These are phyloP conservation scores for Wickerhamomyces strasburgensis DNA, from an alignment of 805 yeast species.

Conservation along the genomic window DNA sequence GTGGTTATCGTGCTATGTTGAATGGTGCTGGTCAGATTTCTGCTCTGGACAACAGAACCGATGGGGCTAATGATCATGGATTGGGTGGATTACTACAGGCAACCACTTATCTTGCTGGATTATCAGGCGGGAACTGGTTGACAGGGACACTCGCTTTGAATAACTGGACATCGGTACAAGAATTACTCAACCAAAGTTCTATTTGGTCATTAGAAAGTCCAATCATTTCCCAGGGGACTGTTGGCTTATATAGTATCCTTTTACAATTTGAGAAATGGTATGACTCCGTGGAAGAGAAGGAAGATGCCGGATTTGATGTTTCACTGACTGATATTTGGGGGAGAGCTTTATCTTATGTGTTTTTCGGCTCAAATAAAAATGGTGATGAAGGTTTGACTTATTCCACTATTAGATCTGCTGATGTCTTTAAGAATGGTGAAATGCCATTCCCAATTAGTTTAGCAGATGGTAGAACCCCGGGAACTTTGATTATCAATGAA, in stretches of 20 bases:
- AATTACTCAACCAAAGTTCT: conserved; percentile 39
- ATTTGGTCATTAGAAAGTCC: conserved; percentile 66
- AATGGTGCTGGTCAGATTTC: conserved; percentile 76
- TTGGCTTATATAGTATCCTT: conserved; percentile 43
- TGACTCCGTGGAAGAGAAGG: conserved; percentile 31
- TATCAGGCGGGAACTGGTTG: conserved; percentile 81
- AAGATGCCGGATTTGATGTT: conserved; percentile 57
- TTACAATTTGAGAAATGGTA: conserved; percentile 5
- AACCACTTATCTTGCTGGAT: conserved; percentile 66
- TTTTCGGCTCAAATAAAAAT: conserved; percentile 54
- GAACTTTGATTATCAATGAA: conserved; percentile 43
- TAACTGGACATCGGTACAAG: conserved; percentile 66
- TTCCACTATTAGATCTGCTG: conserved; percentile 50
- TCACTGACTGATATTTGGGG: conserved; percentile 77
- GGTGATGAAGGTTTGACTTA: conserved; percentile 61
- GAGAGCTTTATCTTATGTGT: conserved; percentile 63
- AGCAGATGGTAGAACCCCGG: conserved; percentile 64
- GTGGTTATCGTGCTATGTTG: conserved; percentile 86
- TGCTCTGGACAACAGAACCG: conserved; percentile 69
- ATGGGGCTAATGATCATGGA: conserved; percentile 43
- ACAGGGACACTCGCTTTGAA: conserved; percentile 62
- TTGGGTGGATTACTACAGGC: conserved; percentile 69
- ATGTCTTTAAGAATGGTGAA: conserved; percentile 50
- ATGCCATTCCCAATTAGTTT: conserved; percentile 72
- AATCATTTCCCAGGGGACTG: conserved; percentile 58